Evolutionary conservation across 2,329 filamentous ascomycete species (phyloP), one percentile per base, ranked within the genome.

Genomic region (Thermomyces lanuginosus): DNA sequence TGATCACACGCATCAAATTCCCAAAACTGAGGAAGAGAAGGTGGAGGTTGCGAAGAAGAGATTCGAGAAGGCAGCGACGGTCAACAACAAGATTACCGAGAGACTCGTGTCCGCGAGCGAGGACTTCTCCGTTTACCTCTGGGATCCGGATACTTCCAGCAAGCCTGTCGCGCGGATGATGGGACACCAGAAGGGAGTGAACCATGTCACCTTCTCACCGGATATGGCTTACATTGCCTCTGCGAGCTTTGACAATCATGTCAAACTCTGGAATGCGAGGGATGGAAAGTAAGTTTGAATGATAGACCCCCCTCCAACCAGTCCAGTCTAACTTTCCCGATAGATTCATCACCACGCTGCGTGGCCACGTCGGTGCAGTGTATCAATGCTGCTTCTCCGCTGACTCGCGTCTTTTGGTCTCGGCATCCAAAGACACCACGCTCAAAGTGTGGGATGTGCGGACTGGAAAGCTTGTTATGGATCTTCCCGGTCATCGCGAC

Each of bases 171-270:
- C 80, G n/a, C 66, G 83, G 17, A 68, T 95, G 56, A 56, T 82
- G n/a, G 89, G 89, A 2, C 89, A 98, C 45, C 82, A 93, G 50
- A 95, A 95, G 56, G 80, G 86, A 46, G 84, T 95, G 40, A 93
- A 95, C 51, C 80, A 93, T 48, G 84, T 95, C 24, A 78, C 76
- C 0, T 95, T 95, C 55, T 92, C 82, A 1, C 83, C 86, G 0
- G 84, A 95, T 45, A 86, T 83, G 17, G 64, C 70, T 6, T 66
- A 86, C 32, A 83, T 98, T 41, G 89, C 89, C 6, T 91, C 79
- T 19, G 75, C 80, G 6, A 76, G 76, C 3, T 98, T 86, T 59
- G 89, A 98, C 51, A 98, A 95, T 49, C 80, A 86, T 43, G 82
- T 86, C 41, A 92, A 92, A 56, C 57, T 93, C 14, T 95, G 84